Conservation (phyloP, 2,329 filamentous ascomycete species). For the Phaeophleospora eucalypticola region DNA sequence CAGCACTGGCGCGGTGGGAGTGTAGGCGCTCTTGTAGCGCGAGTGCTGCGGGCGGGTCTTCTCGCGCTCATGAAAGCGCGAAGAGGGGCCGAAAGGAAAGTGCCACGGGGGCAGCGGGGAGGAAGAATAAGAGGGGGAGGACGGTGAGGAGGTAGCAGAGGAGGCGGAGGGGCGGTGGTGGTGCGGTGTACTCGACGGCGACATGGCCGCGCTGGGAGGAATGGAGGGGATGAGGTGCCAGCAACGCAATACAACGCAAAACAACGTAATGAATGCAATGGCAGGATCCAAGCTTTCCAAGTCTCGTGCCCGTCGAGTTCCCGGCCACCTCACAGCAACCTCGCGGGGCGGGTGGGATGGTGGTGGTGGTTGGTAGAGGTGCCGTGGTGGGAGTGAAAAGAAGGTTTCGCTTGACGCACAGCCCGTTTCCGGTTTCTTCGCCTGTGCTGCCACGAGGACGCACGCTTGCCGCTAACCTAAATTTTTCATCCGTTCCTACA, state of each 20-base stretch:
- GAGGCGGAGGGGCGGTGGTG: constrained; percentile 8
- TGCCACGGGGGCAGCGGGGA: constrained; percentile 4
- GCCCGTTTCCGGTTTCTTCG: not conserved
- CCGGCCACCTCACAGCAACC: not conserved
- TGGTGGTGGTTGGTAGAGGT: too few species aligned
- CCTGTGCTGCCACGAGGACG: not conserved
- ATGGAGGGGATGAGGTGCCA: too few species aligned
- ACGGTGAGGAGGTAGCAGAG: constrained; percentile 15
- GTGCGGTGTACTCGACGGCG: constrained; percentile 13
- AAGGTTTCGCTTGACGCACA: not conserved
- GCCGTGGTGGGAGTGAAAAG: not conserved
- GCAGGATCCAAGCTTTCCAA: not conserved
- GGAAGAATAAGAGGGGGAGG: constrained; percentile 9
- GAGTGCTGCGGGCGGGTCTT: constrained; percentile 13
- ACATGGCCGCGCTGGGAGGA: constrained; percentile 3
- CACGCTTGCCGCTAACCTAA: too few species aligned
- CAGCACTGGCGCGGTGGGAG: constrained; percentile 24
- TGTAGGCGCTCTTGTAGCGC: constrained; percentile 22
- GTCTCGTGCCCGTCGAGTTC: not conserved
- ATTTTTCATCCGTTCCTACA: too few species aligned
- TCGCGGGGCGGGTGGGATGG: not conserved
- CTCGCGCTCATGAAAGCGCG: constrained; percentile 26
- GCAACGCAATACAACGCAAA: too few species aligned
- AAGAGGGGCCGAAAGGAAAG: constrained; percentile 26
- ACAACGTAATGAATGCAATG: constrained; percentile 11